Evolutionary conservation across 805 yeast genomes (phyloP), one percentile per base, ranked within the genome.

Genomic region (Saccharomycopsis javanensis): DNA sequence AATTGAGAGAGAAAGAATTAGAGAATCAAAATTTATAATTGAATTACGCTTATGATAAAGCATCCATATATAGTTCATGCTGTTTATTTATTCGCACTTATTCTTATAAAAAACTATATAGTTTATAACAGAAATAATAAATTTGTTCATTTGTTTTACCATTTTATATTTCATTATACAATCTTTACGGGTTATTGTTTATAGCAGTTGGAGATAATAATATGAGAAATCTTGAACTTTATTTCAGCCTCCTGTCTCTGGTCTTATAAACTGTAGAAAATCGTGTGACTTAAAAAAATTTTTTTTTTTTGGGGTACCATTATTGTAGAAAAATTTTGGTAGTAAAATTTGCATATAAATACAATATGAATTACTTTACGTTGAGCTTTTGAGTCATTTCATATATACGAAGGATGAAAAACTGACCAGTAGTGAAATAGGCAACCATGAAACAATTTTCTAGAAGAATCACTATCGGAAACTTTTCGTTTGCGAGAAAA

Each of bases 1-100:
- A 85, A 72, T 72, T 77, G 60, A 81, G 81, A 70, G 94, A 86
- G 66, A 54, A 58, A 42, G 61, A 60, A 48, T 56, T 60, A 30
- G 42, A 42, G 48, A 42, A 28, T 20, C 48, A 42, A 20, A 42
- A 42, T 42, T 42, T 42, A n/a, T 42, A 42, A 20, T 5, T 20
- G 48, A 23, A 42, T 20, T 13, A 6, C 8, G 33, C 5, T 30
- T 6, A 30, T 10, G 10, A 30, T 10, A 30, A 30, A 10, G 10
- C 33, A n/a, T n/a, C n/a, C n/a, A n/a, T n/a, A n/a, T n/a, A n/a
- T n/a, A n/a, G n/a, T n/a, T n/a, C n/a, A n/a, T n/a, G n/a, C n/a
- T n/a, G n/a, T n/a, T n/a, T n/a, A n/a, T n/a, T n/a, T n/a, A n/a
- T n/a, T n/a, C n/a, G n/a, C n/a, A n/a, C n/a, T n/a, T n/a, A n/a